Conservation (phyloP, 192 early-diverging fungal species). For the Allomyces arbusculus region DNA sequence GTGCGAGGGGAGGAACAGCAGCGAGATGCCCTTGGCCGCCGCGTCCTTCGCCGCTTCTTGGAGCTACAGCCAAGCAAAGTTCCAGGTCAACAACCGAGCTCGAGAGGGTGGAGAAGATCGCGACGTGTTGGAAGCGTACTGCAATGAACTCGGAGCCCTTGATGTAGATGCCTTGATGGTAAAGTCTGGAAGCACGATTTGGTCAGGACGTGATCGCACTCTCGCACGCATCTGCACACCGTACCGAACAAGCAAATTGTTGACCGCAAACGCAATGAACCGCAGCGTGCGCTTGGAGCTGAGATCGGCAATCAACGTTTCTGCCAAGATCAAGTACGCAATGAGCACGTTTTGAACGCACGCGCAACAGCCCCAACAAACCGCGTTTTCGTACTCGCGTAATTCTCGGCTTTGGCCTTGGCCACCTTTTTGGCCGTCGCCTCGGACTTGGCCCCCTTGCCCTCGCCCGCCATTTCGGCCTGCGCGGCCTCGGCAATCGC, state of each 20-base stretch:
- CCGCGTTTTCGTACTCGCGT: slow-evolving; percentile 15
- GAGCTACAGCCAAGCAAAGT: slow-evolving; percentile 11
- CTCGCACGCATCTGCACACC: neutral
- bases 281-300: slow-evolving; percentile 12
- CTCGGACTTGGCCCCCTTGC: slow-evolving; percentile 13
- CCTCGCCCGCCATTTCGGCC: slow-evolving; percentile 17
- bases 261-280: slow-evolving; percentile 45
- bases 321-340: slow-evolving; percentile 8
- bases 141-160: slow-evolving; percentile 54
- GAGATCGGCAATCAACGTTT: slow-evolving; percentile 1
- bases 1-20: slow-evolving; percentile 62
- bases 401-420: slow-evolving; percentile 3
- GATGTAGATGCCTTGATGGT: slow-evolving; percentile 70
- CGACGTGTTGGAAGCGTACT: slow-evolving; percentile 13
- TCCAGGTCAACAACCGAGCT: neutral
- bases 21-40: slow-evolving; percentile 41
- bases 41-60: slow-evolving; percentile 30
- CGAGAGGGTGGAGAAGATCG: neutral
- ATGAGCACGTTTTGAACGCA: slow-evolving; percentile 32
- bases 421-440: slow-evolving; percentile 10
- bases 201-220: too few relatives aligned
- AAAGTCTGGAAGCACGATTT: slow-evolving; percentile 20
- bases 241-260: slow-evolving; percentile 38
- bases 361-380: slow-evolving; percentile 30
- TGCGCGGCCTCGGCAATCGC: slow-evolving; percentile 14